Evolutionary conservation across 306 rosid species (phyloP).

Genomic region (Cucurbita argyrosperma): DNA sequence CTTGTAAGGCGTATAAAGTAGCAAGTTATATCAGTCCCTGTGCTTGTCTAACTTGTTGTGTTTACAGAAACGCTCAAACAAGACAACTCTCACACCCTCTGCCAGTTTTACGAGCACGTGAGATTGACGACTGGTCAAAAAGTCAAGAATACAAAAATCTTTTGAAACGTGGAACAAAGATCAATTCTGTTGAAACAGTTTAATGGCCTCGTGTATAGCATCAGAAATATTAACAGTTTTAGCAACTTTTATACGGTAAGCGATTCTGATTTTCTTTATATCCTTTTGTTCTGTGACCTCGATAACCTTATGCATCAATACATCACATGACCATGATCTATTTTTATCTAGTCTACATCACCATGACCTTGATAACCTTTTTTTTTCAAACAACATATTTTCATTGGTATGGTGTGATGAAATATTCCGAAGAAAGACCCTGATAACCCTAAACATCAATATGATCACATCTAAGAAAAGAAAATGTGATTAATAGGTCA

Average conservation of each 20-base stretch:
- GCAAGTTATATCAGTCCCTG: neutral
- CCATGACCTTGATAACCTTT: neutral
- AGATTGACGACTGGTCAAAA: conserved; percentile 92
- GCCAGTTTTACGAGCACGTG: conserved; percentile 90
- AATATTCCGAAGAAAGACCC: neutral
- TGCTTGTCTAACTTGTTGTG: conserved; percentile 13
- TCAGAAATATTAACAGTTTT: neutral
- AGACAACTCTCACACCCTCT: conserved; percentile 89
- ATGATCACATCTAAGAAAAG: neutral
- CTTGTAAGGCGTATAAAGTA: neutral
- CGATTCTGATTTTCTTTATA: neutral
- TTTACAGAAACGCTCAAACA: conserved; percentile 80
- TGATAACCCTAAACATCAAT: neutral
- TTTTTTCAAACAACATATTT: neutral
- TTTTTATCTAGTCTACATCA: neutral
- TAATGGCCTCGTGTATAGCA: conserved; percentile 8
- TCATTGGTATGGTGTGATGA: neutral
- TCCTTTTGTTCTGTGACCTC: neutral
- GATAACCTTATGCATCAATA: neutral
- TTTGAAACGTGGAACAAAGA: conserved; percentile 39
- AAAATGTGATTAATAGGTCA: neutral
- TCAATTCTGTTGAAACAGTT: conserved; percentile 13
- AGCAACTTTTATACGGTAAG: neutral
- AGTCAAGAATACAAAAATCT: conserved; percentile 46
- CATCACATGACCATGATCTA: neutral